A percentile compares a stretch with the other conserved stretches of the same genome.
Conservation (phyloP, 73 alveolate species). For the Loxodes magnus region DNA sequence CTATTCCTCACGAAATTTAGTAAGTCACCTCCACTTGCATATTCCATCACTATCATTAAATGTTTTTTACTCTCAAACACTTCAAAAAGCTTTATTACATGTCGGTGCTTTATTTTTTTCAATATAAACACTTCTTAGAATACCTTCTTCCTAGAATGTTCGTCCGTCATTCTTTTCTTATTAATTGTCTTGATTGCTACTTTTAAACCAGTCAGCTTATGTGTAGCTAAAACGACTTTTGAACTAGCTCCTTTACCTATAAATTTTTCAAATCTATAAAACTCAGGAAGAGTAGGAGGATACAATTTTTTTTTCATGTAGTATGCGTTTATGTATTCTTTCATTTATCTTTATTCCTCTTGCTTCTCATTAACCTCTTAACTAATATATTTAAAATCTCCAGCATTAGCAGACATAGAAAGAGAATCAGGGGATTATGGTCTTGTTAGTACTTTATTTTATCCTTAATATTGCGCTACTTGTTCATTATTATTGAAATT, state of each 20-base stretch:
- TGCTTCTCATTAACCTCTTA: too few relatives aligned
- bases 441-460: too few relatives aligned
- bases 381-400: too few relatives aligned
- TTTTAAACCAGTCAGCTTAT: slow-evolving; percentile 79
- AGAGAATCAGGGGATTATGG: too few relatives aligned
- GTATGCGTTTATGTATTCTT: too few relatives aligned
- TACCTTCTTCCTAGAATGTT: slow-evolving; percentile 60
- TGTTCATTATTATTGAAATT: too few relatives aligned
- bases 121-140: slow-evolving; percentile 70
- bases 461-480: too few relatives aligned
- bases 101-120: slow-evolving; percentile 43
- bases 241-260: slow-evolving; percentile 96
- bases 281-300: slow-evolving; percentile 5
- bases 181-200: slow-evolving; percentile 87
- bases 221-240: slow-evolving; percentile 85
- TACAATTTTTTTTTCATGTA: too few relatives aligned
- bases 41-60: slow-evolving; percentile 81
- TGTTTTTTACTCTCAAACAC: slow-evolving; percentile 85
- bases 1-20: slow-evolving; percentile 74
- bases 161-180: slow-evolving; percentile 23
- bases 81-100: slow-evolving; percentile 66
- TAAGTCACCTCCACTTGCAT: slow-evolving; percentile 86
- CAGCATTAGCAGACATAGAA: too few relatives aligned
- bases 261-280: slow-evolving; percentile 54
- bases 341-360: too few relatives aligned